Conservation (phyloP, 768 basidiomycete species). For the Cubamyces lactineus region DNA sequence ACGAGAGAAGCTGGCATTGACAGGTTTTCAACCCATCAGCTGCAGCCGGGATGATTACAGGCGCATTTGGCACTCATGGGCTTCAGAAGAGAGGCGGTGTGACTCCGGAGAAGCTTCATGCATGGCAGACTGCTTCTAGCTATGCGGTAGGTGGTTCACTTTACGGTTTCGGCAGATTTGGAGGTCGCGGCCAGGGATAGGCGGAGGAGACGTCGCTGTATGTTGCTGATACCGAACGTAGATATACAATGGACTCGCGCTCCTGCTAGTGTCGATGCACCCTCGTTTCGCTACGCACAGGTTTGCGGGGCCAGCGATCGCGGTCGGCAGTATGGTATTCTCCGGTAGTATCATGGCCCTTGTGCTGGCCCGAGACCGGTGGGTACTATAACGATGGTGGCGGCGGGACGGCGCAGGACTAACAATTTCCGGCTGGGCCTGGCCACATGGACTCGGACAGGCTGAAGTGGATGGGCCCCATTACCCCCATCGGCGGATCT, state of each 20-base stretch:
- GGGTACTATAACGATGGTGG: conserved; percentile 19
- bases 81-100: conserved; percentile 52
- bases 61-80: conserved; percentile 73
- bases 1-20: neutral
- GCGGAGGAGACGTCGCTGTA: no score
- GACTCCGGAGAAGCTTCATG: conserved; percentile 53
- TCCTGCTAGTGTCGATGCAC: conserved; percentile 66
- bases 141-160: conserved; percentile 54
- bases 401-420: neutral
- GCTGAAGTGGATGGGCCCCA: conserved; percentile 58
- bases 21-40: conserved; percentile 31
- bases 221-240: conserved; percentile 28
- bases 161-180: no score
- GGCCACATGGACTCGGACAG: conserved; percentile 29
- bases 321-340: conserved; percentile 58
- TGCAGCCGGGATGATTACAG: conserved; percentile 55
- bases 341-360: conserved; percentile 64
- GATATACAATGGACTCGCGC: conserved; percentile 71
- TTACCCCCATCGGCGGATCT: conserved; percentile 68
- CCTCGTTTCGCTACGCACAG: conserved; percentile 58
- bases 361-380: conserved; percentile 53
- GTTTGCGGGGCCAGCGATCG: conserved; percentile 71
- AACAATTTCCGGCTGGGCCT: neutral
- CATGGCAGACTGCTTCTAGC: conserved; percentile 64
- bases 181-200: no score